Evolutionary conservation across 1,139 yeast species (phyloP), one percentile per base, ranked within the genome.

Genomic region (Geotrichum bryndzae): DNA sequence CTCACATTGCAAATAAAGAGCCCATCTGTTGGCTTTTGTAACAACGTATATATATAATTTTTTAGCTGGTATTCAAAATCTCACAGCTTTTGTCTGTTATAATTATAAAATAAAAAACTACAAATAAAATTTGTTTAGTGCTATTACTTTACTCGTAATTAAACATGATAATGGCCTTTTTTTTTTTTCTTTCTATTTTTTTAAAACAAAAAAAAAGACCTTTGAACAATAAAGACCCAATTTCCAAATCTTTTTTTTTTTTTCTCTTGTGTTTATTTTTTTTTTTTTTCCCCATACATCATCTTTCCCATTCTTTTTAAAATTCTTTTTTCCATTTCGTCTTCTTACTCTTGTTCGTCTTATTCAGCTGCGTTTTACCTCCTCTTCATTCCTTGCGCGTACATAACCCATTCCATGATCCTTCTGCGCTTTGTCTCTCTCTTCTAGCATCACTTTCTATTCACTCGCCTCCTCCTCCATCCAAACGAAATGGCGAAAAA

Each of bases 381-480:
- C 31, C 45, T 56, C 51, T 48, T 55, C 18, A 18, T 31, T 50
- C 31, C 38, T 51, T 22, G 45, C 22, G 58, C 25, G 51, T 45
- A 45, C 60, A 41, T 5, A 4, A 41, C n/a, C 10, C 18, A 15
- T 41, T 41, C 22, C 48, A 41, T 41, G 48, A n/a, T 10, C n/a
- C n/a, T n/a, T 41, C 48, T 41, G 48, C 22, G 23, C 22, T 41
- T 41, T 41, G 48, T 41, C n/a, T 23, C n/a, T 41, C 48, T 41
- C 7, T 41, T 41, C 10, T 29, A 25, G 48, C 56, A 52, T 52
- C 4, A 4, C 27, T 22, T n/a, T 11, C 31, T 13, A 13, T 38
- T 29, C 10, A 31, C 46, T 41, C 45, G 18, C 22, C 46, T 59
- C 51, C 62, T 55, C 51, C 60, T 51, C 41, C 50, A 57, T 31